A percentile compares a stretch with the other conserved stretches of the same genome.
Evolutionary conservation across 2,329 filamentous ascomycete genomes (phyloP).

Genomic region (Ascochyta viciae-villosae): DNA sequence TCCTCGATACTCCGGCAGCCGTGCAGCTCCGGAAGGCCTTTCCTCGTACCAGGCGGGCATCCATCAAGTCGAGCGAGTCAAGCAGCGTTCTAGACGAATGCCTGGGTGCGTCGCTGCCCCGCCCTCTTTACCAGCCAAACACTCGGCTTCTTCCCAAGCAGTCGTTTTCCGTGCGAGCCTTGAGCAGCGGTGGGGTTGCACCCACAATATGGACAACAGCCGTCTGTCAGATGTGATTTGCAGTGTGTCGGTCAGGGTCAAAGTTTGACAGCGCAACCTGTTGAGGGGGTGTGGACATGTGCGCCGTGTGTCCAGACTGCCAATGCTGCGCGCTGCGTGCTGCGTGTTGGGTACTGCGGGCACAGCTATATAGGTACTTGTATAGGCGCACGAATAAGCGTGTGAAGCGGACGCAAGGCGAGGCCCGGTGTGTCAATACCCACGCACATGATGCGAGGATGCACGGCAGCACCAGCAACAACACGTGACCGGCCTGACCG

Average conservation of each 20-base stretch:
- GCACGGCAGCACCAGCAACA: background rate
- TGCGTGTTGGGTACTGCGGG: background rate
- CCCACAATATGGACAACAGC: conserved; percentile 6
- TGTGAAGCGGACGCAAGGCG: conserved; percentile 19
- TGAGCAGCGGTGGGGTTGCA: conserved; percentile 14
- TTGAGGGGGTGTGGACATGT: background rate
- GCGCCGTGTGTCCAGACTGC: background rate
- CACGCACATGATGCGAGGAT: background rate
- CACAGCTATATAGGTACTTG: background rate
- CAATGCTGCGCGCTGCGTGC: background rate
- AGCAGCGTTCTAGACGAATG: conserved; percentile 31
- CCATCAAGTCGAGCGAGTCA: conserved; percentile 30
- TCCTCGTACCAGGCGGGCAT: conserved; percentile 26
- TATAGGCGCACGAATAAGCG: conserved; percentile 18
- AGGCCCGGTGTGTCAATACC: conserved; percentile 7
- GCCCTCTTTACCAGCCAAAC: conserved; percentile 18
- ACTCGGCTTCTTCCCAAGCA: conserved; percentile 12
- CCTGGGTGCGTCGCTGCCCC: conserved; percentile 20
- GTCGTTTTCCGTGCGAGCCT: background rate
- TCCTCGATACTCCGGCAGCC: conserved; percentile 21
- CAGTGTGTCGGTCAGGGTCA: background rate
- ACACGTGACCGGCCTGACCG: conserved; percentile 25
- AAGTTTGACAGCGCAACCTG: conserved; percentile 6
- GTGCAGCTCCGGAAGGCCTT: conserved; percentile 21
- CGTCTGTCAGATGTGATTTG: conserved; percentile 12